Evolutionary conservation across 805 yeast genomes (phyloP), one percentile per base, ranked within the genome.

Genomic region (Saccharomycopsis fermentans): DNA sequence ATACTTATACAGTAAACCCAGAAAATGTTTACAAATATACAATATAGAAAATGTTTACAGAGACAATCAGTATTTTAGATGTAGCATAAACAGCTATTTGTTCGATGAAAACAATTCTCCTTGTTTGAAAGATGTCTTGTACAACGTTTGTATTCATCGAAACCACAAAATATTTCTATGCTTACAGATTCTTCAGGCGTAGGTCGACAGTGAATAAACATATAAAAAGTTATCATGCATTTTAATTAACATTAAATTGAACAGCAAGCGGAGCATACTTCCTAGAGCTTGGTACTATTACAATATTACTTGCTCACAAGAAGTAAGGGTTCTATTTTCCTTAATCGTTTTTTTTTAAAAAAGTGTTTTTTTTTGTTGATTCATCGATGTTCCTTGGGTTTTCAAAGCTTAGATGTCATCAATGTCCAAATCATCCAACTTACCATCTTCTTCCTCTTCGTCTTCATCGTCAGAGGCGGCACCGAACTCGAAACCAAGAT

Each of bases 401-500:
- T 11, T 47, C 19, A 17, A 19, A 52, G 40, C 53, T 75, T 81
- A 92, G 72, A 92, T 91, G 76, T 94, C 98, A 74, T 92, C 98
- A 70, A 94, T 91, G 77, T 91, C 96, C 72, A 90, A 82, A 66
- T 83, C 87, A 58, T 79, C 83, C 57, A 61, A 56, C 35, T 59
- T 51, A 55, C 80, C 83, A 53, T 69, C 78, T 34, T 78, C 87
- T 40, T 84, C 91, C 35, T 78, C 89, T 40, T 84, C 91, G 14
- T 81, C 90, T 26, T 82, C 90, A 58, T 81, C 87, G 60, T 82
- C 90, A 64, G 87, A 90, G 62, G 88, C 96, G 70, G 86, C 91
- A 73, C 97, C 98, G 74, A 94, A 94, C 78, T 92, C 98, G 74
- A 92, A 90, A 82, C 92, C 92, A 72, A 90, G 96, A 68, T 94